Percentiles rank a stretch among this genome's conserved stretches.
phyloP scores from a whole-genome alignment of 148 eudicot species.

The Rheum nobile region DNA sequence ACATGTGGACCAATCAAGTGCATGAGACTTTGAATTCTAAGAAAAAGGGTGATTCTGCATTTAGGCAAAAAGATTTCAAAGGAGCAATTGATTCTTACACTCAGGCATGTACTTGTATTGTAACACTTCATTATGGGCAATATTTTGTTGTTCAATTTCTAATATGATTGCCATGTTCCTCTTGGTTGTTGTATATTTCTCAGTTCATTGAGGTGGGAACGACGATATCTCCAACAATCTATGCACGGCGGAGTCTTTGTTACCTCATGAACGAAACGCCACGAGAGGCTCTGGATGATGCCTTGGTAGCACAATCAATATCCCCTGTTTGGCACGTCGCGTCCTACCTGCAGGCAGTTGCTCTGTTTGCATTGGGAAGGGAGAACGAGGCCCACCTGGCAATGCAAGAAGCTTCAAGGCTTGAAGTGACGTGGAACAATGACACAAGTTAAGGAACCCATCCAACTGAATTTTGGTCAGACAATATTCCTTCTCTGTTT shows the following conservation, averaged over 20 bases:
- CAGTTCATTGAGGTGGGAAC: constrained; percentile 90
- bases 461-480: neutral
- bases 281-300: constrained; percentile 72
- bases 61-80: constrained; percentile 70
- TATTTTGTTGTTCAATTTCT: neutral
- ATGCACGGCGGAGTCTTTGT: constrained; percentile 83
- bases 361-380: constrained; percentile 54
- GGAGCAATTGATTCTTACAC: constrained; percentile 68
- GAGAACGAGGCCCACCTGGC: constrained; percentile 84
- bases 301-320: constrained; percentile 66
- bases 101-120: constrained; percentile 31
- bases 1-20: constrained; percentile 99
- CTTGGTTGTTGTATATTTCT: constrained; percentile 5
- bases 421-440: constrained; percentile 46
- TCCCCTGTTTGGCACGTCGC: constrained; percentile 84
- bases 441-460: neutral
- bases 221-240: constrained; percentile 78
- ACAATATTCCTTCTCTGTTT: neutral
- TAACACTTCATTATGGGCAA: neutral
- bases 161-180: neutral
- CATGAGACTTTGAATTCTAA: constrained; percentile 84
- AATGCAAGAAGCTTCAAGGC: constrained; percentile 62
- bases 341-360: constrained; percentile 71
- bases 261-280: constrained; percentile 77
- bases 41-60: constrained; percentile 88